Evolutionary conservation across 148 eudicot genomes (phyloP), one percentile per base, ranked within the genome.

Genomic region (Polygonum aviculare): DNA sequence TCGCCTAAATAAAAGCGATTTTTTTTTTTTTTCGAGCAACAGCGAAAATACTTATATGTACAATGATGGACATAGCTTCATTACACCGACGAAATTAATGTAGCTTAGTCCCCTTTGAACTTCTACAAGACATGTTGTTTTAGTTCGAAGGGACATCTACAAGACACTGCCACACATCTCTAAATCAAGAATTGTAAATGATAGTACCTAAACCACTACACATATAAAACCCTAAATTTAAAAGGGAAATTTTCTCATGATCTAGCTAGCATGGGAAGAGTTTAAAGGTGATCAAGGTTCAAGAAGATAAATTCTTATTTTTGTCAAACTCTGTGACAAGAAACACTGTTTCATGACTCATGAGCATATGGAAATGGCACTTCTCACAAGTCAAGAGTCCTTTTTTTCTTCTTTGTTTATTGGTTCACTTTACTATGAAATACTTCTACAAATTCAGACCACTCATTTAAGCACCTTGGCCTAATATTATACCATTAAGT

Each of bases 271-370:
- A 33, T 19, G 33, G 33, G 7, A 16, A 50, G 33, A 22, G 1
- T 26, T 26, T 26, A 26, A 57, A 57, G 33, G 63, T 19, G 33
- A 57, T 57, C 33, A 62, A 62, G 38, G 40, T 63, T 63, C 39
- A 63, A 63, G 40, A 67, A 67, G 44, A 14, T 14, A 15, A 67
- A 38, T 36, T 21, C n/a, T 16, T 31, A 16, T 63, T 67, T 15
- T 38, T 35, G 40, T 41, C 44, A 67, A 67, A 38, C 44, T 3
- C n/a, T 67, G 72, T 67, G 72, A 67, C 72, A 67, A 67, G 44
- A 67, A 38, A 21, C 2, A 67, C 44, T 35, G 44, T 67, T 67
- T 67, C 72, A 36, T 67, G 45, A 15, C 21, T 21, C 31, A 19
- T 44, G 21, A 7, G 21, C 31, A 19, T 14, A 18, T 35, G 44